Base-by-base conservation (phyloP, 495 filamentous ascomycete species). In the Jackrogersella minutella region DNA sequence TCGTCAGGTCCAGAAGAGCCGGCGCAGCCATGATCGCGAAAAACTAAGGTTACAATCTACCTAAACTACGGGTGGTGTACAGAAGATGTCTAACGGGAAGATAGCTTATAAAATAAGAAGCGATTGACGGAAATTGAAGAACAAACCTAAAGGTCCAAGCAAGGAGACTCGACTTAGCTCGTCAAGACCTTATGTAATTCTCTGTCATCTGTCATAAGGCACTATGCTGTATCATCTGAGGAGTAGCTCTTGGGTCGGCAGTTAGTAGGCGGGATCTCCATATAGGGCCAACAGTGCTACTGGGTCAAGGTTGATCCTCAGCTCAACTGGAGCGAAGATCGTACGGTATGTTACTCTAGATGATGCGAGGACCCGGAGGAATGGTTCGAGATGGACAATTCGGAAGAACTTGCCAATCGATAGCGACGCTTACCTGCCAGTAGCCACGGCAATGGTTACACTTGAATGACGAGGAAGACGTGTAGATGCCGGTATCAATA, bases 1-100 rank as follows among this genome's bases (percentile, higher is more conserved):
- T 86, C 10, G 88, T 93, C 30, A 93, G 81, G 77, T 93, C 84
- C 70, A 88, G 89, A 78, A 92, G 74, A 10, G 65, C 49, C 5
- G 57, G 22, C 11, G 62, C 34, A 30, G 66, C 43, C 62, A 66
- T 69, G 14, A 30, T 58, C 4, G 39, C 19, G 26, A n/a, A 16
- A 10, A 14, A n/a, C n/a, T 36, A 3, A 43, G 37, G 1, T 66
- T 33, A 30, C 26, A 9, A 11, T 13, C 9, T 39, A 51, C 30
- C 2, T 43, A 28, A 19, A 41, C n/a, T 28, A 16, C 13, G 10
- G n/a, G 26, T 0, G 21, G 16, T 33, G 24, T 36, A 13, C 13
- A 17, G 34, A n/a, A 34, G 22, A 16, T 21, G 30, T 33, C 17
- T 46, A 50, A 33, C 17, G 8, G 16, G 24, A 31, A 31, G 17